These are phyloP conservation scores for Phlebiopsis flavidoalba DNA, from an alignment of 768 basidiomycete genomes.

Conservation along the genomic window DNA sequence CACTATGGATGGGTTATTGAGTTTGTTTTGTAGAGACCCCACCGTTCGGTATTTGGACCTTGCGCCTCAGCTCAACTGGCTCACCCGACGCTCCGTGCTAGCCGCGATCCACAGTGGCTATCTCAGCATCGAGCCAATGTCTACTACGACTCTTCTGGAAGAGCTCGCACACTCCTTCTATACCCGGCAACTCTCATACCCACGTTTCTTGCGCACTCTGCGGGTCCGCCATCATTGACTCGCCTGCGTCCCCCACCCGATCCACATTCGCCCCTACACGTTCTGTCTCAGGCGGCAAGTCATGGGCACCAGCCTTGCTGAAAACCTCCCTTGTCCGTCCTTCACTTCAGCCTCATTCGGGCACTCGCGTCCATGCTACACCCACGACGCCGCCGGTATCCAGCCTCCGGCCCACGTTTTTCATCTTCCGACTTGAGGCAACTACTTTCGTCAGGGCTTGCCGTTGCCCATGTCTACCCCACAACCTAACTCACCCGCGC, in stretches of 20 bases:
- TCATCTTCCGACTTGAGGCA: conserved; percentile 60
- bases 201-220: conserved; percentile 79
- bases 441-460: conserved; percentile 22
- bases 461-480: conserved; percentile 18
- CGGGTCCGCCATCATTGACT: conserved; percentile 48
- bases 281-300: conserved; percentile 22
- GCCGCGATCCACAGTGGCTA: conserved; percentile 85
- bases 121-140: conserved; percentile 83
- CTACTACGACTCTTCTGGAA: conserved; percentile 52
- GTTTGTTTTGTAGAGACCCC: conserved; percentile 61
- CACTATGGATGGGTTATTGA: conserved; percentile 3
- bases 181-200: conserved; percentile 41
- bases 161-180: conserved; percentile 40
- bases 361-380: conserved; percentile 18
- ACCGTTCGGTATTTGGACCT: conserved; percentile 88
- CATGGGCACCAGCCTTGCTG: conserved; percentile 47
- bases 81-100: conserved; percentile 81
- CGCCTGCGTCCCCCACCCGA: conserved; percentile 20
- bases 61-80: conserved; percentile 92
- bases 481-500: background rate
- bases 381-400: conserved; percentile 29
- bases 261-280: conserved; percentile 31
- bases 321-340: conserved; percentile 42
- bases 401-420: conserved; percentile 41
- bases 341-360: conserved; percentile 16